Conservation (phyloP, 768 basidiomycete species). For the Amanita thiersii region DNA sequence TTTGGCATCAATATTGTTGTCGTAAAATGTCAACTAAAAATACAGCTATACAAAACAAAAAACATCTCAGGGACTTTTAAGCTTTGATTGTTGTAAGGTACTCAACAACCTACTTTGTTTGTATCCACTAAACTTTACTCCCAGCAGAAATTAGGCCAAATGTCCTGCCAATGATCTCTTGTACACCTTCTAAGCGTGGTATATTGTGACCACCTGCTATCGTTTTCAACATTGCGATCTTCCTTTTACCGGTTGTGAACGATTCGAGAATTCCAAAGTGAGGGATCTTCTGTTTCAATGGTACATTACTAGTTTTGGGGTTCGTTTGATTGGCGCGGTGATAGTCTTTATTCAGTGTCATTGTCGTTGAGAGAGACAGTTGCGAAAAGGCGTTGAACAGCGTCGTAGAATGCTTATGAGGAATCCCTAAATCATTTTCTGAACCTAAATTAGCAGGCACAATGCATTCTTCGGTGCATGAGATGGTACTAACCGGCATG, state of each 20-base stretch:
- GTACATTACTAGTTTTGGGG: constrained; percentile 24
- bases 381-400: constrained; percentile 64
- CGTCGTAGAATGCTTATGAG: constrained; percentile 53
- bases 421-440: constrained; percentile 69
- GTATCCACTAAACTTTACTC: too few relatives aligned
- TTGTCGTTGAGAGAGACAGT: constrained; percentile 39
- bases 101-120: too few relatives aligned
- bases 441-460: constrained; percentile 1
- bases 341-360: constrained; percentile 25
- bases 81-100: too few relatives aligned
- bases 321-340: constrained; percentile 21
- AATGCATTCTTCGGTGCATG: neutral
- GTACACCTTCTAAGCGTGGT: constrained; percentile 57
- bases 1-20: too few relatives aligned
- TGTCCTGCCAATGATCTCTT: constrained; percentile 48
- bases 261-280: constrained; percentile 43
- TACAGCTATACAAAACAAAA: too few relatives aligned
- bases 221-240: constrained; percentile 51
- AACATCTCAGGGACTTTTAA: too few relatives aligned
- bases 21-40: too few relatives aligned
- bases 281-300: constrained; percentile 36
- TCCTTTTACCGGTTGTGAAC: constrained; percentile 32
- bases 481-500: constrained; percentile 44
- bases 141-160: constrained; percentile 21
- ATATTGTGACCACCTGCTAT: constrained; percentile 53